A percentile compares a stretch with the other conserved stretches of the same genome.
These are phyloP conservation scores for Pseudozyma pruni DNA, from an alignment of 1,284 basidiomycete genomes.

Conservation along the genomic window DNA sequence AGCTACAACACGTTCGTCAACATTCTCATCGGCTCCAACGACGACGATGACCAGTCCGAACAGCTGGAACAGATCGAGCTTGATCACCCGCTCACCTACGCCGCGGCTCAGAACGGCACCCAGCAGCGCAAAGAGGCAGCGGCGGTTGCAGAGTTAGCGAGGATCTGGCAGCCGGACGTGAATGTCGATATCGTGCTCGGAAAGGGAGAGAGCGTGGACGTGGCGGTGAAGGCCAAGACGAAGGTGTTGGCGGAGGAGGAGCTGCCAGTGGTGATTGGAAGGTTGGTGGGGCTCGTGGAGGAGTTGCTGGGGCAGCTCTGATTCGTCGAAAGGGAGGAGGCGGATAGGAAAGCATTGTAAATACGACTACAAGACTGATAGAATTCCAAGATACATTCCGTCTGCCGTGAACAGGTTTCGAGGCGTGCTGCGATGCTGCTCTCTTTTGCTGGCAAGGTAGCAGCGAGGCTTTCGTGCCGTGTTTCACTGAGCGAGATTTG, in stretches of 20 bases:
- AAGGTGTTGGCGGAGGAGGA: background rate
- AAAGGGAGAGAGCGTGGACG: background rate
- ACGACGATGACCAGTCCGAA: conserved; percentile 1
- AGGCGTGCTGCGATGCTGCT: too few relatives aligned
- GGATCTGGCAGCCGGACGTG: conserved; percentile 30
- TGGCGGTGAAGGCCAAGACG: conserved; percentile 30
- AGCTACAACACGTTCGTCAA: conserved; percentile 52
- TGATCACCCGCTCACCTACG: conserved; percentile 28
- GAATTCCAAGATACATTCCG: too few relatives aligned
- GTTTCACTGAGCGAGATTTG: too few relatives aligned
- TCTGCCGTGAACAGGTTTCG: too few relatives aligned
- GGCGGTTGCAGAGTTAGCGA: conserved; percentile 6
- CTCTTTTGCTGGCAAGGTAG: too few relatives aligned
- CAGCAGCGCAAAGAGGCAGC: background rate
- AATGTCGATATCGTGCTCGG: conserved; percentile 29
- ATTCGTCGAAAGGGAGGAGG: too few relatives aligned
- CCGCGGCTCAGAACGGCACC: background rate
- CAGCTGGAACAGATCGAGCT: conserved; percentile 18
- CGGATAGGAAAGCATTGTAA: too few relatives aligned
- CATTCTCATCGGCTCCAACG: conserved; percentile 17
- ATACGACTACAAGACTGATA: too few relatives aligned
- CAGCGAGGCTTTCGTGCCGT: too few relatives aligned
- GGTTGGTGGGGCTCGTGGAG: conserved; percentile 3
- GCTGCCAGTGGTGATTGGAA: background rate
- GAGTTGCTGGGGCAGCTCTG: conserved; percentile 13